These are phyloP conservation scores for Candida vaughaniae DNA, from an alignment of 805 yeast species.

Conservation along the genomic window DNA sequence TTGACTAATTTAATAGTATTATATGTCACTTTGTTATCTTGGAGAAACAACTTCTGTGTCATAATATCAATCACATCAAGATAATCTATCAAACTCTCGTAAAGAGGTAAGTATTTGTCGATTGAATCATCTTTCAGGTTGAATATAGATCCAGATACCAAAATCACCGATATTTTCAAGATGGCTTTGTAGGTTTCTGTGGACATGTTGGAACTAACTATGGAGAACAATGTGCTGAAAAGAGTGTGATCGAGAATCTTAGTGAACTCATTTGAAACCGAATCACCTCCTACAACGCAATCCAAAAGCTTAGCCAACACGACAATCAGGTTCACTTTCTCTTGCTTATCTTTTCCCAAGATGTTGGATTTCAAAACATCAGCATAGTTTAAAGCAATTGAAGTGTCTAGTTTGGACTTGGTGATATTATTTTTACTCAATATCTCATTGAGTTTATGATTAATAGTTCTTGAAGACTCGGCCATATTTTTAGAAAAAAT, in stretches of 20 bases:
- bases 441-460: conserved; percentile 43
- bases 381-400: conserved; percentile 34
- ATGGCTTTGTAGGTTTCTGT: conserved; percentile 47
- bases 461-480: conserved; percentile 42
- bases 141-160: conserved; percentile 46
- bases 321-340: conserved; percentile 51
- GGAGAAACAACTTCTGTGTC: conserved; percentile 40
- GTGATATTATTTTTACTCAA: conserved; percentile 32
- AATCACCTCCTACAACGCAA: conserved; percentile 34
- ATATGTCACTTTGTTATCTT: conserved; percentile 43
- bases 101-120: conserved; percentile 36
- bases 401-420: conserved; percentile 30
- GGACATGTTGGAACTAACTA: conserved; percentile 41
- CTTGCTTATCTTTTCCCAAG: conserved; percentile 47
- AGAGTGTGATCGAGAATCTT: conserved; percentile 39
- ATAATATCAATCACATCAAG: conserved; percentile 43
- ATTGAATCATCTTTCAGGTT: conserved; percentile 32
- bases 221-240: conserved; percentile 40
- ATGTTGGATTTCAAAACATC: conserved; percentile 40
- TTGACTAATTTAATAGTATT: conserved; percentile 46
- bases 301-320: conserved; percentile 55
- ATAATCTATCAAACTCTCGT: conserved; percentile 34
- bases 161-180: conserved; percentile 40
- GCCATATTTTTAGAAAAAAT: no score
- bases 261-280: conserved; percentile 29